These are phyloP conservation scores for Mycotypha africana DNA, from an alignment of 371 early-diverging fungal species.

Conservation along the genomic window DNA sequence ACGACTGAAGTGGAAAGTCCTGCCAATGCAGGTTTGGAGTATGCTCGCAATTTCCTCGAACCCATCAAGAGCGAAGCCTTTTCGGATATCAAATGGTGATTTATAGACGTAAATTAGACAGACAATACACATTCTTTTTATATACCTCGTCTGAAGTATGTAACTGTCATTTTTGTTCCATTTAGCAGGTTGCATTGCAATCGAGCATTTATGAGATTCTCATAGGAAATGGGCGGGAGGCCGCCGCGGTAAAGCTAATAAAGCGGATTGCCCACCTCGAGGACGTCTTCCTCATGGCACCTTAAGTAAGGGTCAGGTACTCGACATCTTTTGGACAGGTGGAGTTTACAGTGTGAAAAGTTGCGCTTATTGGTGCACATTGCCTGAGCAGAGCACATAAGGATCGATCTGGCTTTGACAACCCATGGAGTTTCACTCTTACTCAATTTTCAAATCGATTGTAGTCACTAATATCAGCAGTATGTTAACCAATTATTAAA, in stretches of 20 bases:
- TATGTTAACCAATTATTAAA: background rate
- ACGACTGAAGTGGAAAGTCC: constrained; percentile 62
- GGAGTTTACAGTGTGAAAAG: constrained; percentile 82
- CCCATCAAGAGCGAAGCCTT: constrained; percentile 70
- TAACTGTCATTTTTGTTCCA: no score
- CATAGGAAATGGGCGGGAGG: constrained; percentile 75
- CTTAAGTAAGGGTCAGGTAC: constrained; percentile 65
- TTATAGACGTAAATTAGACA: constrained; percentile 74
- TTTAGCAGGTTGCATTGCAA: constrained; percentile 78
- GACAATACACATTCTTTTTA: no score
- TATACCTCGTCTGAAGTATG: no score
- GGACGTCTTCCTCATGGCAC: constrained; percentile 87
- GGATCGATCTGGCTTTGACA: constrained; percentile 79
- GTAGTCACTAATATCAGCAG: constrained; percentile 17
- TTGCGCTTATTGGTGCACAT: constrained; percentile 84
- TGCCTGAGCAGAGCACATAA: constrained; percentile 86
- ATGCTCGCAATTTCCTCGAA: constrained; percentile 69
- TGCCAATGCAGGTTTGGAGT: constrained; percentile 78
- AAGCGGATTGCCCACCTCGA: constrained; percentile 62
- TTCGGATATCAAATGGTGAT: constrained; percentile 73
- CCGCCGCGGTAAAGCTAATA: constrained; percentile 58
- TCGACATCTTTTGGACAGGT: constrained; percentile 68
- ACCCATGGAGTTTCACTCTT: constrained; percentile 85
- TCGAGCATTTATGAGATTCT: constrained; percentile 84
- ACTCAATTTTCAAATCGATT: constrained; percentile 83